These are phyloP conservation scores for Diaporthe citriasiana DNA, from an alignment of 2,329 filamentous ascomycete species.

Conservation along the genomic window DNA sequence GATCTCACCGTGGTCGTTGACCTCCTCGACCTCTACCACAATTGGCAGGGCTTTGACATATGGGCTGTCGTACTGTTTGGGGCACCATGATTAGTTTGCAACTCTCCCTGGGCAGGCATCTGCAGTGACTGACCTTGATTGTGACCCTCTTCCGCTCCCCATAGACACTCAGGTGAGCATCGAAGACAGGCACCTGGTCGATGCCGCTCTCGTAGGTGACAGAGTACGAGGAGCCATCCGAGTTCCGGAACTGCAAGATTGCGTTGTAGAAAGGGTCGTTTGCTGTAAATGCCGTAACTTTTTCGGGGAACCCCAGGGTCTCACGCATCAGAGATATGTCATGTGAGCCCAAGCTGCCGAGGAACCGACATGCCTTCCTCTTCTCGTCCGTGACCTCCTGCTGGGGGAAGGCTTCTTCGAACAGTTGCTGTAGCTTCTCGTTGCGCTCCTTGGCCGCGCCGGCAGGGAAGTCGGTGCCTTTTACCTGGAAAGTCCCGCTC, in stretches of 20 bases:
- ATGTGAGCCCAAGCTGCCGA: conserved; percentile 61
- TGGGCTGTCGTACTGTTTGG: conserved; percentile 69
- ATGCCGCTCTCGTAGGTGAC: conserved; percentile 71
- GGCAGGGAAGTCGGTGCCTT: conserved; percentile 55
- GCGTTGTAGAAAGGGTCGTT: conserved; percentile 21
- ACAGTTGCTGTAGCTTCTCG: background rate
- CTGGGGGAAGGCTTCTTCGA: background rate
- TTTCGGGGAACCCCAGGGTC: conserved; percentile 61
- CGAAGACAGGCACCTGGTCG: conserved; percentile 65
- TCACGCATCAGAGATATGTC: conserved; percentile 69
- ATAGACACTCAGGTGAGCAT: conserved; percentile 68
- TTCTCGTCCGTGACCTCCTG: conserved; percentile 17
- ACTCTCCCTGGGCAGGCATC: background rate
- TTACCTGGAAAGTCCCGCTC: conserved; percentile 61
- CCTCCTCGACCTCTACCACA: conserved; percentile 62
- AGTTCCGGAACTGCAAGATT: background rate
- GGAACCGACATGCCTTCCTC: conserved; percentile 3
- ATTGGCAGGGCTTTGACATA: conserved; percentile 69
- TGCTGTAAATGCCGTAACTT: conserved; percentile 55
- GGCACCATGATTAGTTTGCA: conserved; percentile 37
- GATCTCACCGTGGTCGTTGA: conserved; percentile 53
- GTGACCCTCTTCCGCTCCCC: conserved; percentile 65
- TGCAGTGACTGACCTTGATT: conserved; percentile 15
- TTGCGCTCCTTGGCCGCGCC: background rate
- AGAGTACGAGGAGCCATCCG: conserved; percentile 45